A percentile compares a stretch with the other conserved stretches of the same genome.
Conservation (phyloP, 768 basidiomycete species). For the Mycena rosella region DNA sequence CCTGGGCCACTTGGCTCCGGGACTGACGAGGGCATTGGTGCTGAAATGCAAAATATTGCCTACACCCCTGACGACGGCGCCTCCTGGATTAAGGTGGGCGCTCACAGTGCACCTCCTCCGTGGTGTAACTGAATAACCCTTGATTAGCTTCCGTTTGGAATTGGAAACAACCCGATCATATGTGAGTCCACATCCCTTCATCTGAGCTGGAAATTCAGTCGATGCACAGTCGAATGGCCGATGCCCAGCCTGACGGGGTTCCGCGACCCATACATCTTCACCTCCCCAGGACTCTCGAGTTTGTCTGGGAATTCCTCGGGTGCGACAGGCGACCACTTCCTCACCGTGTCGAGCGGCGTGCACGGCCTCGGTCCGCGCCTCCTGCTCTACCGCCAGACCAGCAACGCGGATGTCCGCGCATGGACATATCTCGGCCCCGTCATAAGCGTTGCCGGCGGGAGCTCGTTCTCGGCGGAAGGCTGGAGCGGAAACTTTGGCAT, state of each 20-base stretch:
- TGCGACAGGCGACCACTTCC: conserved; percentile 32
- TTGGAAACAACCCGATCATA: conserved; percentile 26
- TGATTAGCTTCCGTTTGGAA: conserved; percentile 17
- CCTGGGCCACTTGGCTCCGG: conserved; percentile 24
- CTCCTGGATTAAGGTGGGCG: conserved; percentile 27
- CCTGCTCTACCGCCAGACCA: conserved; percentile 31
- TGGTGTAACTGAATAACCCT: neutral
- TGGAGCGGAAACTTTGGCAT: conserved; percentile 35
- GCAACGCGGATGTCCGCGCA: conserved; percentile 25
- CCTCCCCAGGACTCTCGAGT: conserved; percentile 18
- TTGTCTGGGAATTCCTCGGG: conserved; percentile 20
- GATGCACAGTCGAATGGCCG: conserved; percentile 25
- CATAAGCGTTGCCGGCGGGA: conserved; percentile 9
- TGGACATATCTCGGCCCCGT: conserved; percentile 34
- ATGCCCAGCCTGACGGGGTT: conserved; percentile 26
- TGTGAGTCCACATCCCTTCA: conserved; percentile 3
- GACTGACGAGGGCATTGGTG: conserved; percentile 21
- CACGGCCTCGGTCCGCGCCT: conserved; percentile 29
- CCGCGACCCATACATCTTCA: conserved; percentile 30
- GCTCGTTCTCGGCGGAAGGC: conserved; percentile 24
- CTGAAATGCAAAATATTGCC: conserved; percentile 32
- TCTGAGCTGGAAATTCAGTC: neutral
- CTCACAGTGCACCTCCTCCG: neutral
- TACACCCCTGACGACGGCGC: conserved; percentile 30
- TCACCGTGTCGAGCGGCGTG: conserved; percentile 28